A percentile compares a stretch with the other conserved stretches of the same genome.
These are phyloP conservation scores for Handroanthus guayacan DNA, from an alignment of 257 asterid genomes.

Conservation along the genomic window DNA sequence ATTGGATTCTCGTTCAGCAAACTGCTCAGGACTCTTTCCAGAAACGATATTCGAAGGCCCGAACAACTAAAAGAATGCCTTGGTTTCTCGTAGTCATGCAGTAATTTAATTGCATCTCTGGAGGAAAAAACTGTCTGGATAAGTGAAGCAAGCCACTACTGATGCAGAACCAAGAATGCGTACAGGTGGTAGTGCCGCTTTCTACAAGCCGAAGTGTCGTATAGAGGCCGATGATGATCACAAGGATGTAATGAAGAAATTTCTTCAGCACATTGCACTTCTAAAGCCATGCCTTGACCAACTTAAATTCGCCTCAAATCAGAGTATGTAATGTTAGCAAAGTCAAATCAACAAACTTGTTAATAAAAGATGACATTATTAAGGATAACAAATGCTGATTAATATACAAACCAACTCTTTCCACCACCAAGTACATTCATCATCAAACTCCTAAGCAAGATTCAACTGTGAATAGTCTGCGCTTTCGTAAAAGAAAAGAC, in stretches of 20 bases:
- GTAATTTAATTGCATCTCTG: conserved; percentile 50
- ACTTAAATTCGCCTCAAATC: conserved; percentile 72
- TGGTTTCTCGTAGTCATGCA: conserved; percentile 54
- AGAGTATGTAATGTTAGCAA: conserved; percentile 51
- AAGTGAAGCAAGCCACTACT: conserved; percentile 57
- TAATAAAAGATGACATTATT: not conserved
- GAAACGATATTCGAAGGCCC: conserved; percentile 45
- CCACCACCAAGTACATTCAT: not conserved
- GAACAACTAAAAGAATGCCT: conserved; percentile 44
- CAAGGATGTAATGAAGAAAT: conserved; percentile 55
- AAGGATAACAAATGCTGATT: not conserved
- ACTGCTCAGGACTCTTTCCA: conserved; percentile 51
- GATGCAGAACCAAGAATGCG: conserved; percentile 65
- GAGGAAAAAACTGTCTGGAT: conserved; percentile 52
- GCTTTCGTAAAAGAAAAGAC: not conserved
- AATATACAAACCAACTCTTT: not conserved
- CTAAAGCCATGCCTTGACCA: conserved; percentile 77
- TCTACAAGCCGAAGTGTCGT: conserved; percentile 38
- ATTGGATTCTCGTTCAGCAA: conserved; percentile 42
- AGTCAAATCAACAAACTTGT: not conserved
- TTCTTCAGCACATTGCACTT: conserved; percentile 73
- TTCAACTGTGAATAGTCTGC: not conserved
- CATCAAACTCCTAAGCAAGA: not conserved
- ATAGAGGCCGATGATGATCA: conserved; percentile 38
- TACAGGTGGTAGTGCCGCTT: conserved; percentile 50